phyloP scores from a whole-genome alignment of 1,284 basidiomycete genomes.

The Takashimella koratensis region DNA sequence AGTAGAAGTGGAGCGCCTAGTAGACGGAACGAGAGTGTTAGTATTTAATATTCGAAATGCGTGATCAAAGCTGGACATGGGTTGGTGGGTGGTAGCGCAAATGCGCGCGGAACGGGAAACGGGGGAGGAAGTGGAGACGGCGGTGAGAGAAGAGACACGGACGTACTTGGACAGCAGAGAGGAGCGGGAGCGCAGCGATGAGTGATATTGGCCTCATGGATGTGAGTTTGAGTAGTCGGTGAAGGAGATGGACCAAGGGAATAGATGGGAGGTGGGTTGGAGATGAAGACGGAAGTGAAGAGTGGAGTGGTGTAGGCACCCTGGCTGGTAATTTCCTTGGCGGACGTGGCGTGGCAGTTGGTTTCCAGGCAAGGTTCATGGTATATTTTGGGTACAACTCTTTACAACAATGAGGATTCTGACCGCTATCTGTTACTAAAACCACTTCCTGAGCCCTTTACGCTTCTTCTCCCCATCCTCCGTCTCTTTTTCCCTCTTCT shows the following conservation, averaged over 20 bases:
- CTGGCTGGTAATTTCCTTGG: no score
- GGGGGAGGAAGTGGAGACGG: not conserved
- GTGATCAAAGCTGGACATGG: not conserved
- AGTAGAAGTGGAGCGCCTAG: conserved; percentile 80
- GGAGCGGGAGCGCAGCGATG: conserved; percentile 19
- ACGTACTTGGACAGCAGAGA: conserved; percentile 29
- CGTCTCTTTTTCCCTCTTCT: not conserved
- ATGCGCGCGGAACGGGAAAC: not conserved
- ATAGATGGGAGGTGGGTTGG: not conserved
- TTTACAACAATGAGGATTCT: not conserved
- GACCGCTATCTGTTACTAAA: not conserved
- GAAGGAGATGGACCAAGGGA: not conserved
- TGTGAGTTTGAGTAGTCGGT: no score
- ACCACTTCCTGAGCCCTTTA: not conserved
- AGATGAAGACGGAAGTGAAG: not conserved
- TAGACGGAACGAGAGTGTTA: not conserved
- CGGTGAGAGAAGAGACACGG: not conserved
- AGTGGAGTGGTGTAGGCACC: not conserved
- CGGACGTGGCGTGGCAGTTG: not conserved
- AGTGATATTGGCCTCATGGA: conserved; percentile 41
- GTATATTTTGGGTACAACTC: no score
- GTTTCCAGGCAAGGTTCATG: no score
- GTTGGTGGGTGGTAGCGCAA: not conserved
- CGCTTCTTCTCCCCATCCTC: conserved; percentile 1
- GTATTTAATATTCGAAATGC: no score